These are phyloP conservation scores for Lactarius sanguifluus DNA, from an alignment of 768 basidiomycete species.

Conservation along the genomic window DNA sequence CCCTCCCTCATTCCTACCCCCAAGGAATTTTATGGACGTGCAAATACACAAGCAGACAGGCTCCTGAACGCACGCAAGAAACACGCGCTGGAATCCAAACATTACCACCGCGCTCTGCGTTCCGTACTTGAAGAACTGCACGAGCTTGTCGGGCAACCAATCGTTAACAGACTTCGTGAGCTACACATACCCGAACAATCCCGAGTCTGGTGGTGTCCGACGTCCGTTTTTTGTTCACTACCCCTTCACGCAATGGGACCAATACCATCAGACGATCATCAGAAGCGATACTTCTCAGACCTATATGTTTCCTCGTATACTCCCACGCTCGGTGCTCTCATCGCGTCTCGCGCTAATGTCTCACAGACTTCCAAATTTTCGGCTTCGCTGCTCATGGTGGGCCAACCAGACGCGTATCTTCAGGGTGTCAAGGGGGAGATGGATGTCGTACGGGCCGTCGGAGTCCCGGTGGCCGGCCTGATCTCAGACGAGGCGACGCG, in stretches of 20 bases:
- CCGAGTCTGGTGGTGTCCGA: conserved; percentile 25
- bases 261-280: conserved; percentile 1
- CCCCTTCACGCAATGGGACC: conserved; percentile 24
- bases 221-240: conserved; percentile 23
- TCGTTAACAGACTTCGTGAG: conserved; percentile 9
- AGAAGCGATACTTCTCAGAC: conserved; percentile 11
- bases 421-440: conserved; percentile 2
- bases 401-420: conserved; percentile 9
- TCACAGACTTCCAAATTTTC: not conserved
- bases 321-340: conserved; percentile 21
- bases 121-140: conserved; percentile 14
- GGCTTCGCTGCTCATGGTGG: conserved; percentile 14
- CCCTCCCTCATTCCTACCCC: conserved; percentile 15
- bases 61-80: not conserved
- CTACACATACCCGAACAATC: conserved; percentile 1
- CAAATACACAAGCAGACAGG: not conserved
- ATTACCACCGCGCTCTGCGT: conserved; percentile 3
- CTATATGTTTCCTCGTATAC: conserved; percentile 26
- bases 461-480: conserved; percentile 5
- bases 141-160: conserved; percentile 11
- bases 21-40: not conserved
- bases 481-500: conserved; percentile 6
- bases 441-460: not conserved
- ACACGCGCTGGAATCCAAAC: not conserved
- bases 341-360: conserved; percentile 1